Evolutionary conservation across 305 asterid species (phyloP), one percentile per base, ranked within the genome.

Genomic region (Fraxinus sp.): DNA sequence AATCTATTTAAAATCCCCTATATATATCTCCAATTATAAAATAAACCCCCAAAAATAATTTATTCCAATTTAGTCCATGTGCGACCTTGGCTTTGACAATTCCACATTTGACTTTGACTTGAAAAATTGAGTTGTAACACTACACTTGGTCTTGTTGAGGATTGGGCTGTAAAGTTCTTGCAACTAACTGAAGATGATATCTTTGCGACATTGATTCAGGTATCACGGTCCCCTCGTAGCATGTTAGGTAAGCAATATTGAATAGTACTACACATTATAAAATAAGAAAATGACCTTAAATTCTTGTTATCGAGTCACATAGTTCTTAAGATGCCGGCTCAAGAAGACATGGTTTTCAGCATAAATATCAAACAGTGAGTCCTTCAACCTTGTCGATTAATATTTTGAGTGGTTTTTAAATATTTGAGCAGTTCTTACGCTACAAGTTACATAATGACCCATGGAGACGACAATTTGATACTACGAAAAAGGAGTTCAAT

Each of bases 371-470:
- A 49, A 49, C 20, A 0, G 1, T 4, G 5, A 3, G n/a, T 49
- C 20, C 59, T 49, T 49, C 59, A 16, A 30, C 33, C 33, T 30
- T 30, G 33, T 30, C 33, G 33, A 30, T 30, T 30, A 30, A 30
- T 30, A 30, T 30, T 26, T 30, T 43, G 72, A 39, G 75, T 5
- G 37, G 37, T 88, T 37, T 7, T 37, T 8, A 37, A 8, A 37
- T 37, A 8, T 37, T 37, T 43, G 52, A 43, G 68, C 32, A 93
- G 99, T 89, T 94, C 52, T 86, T 96, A 83, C 98, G 92, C 86
- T 94, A 91, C 91, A 94, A 94, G 90, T 78, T 94, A 87, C 92
- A 96, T 64, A 96, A 96, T 35, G 98, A 93, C 39, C 94, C 94
- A 46, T 94, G 98, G 97, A 90, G 99, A 84, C 83, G 77, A 86